These are phyloP conservation scores for Exophiala aquamarina DNA, from an alignment of 2,329 filamentous ascomycete genomes.

Conservation along the genomic window DNA sequence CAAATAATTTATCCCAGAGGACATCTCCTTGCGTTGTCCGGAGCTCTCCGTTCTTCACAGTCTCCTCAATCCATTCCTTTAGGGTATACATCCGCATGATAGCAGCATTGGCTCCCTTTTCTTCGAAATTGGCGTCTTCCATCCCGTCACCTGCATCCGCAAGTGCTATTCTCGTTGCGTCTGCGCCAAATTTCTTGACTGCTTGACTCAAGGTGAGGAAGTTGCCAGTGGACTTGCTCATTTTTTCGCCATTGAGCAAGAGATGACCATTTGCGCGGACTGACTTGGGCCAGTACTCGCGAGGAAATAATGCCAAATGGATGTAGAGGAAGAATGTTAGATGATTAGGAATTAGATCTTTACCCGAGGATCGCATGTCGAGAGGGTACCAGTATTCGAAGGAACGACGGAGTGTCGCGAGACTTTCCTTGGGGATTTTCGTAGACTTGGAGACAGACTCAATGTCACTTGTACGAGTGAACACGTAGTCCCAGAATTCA, in stretches of 20 bases:
- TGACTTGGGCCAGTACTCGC: constrained; percentile 82
- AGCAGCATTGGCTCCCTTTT: constrained; percentile 87
- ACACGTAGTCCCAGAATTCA: constrained; percentile 95
- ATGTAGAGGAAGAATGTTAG: constrained; percentile 95
- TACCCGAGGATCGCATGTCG: constrained; percentile 83
- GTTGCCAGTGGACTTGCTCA: constrained; percentile 97
- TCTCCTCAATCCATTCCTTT: constrained; percentile 90
- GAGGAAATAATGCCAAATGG: constrained; percentile 83
- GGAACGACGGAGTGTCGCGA: constrained; percentile 81
- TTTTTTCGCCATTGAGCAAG: constrained; percentile 95
- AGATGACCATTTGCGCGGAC: constrained; percentile 91
- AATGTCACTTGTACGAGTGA: constrained; percentile 70
- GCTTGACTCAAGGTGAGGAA: constrained; percentile 89
- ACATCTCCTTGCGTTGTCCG: constrained; percentile 64
- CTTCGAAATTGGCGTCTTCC: constrained; percentile 95
- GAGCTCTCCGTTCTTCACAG: constrained; percentile 70
- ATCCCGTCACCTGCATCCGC: constrained; percentile 94
- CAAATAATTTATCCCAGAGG: constrained; percentile 86
- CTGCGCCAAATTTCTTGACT: constrained; percentile 89
- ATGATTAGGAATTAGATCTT: constrained; percentile 92
- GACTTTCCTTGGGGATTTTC: constrained; percentile 69
- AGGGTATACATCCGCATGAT: constrained; percentile 82
- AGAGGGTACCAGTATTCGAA: constrained; percentile 98
- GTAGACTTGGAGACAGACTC: constrained; percentile 65
- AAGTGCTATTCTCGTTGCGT: constrained; percentile 85